phyloP scores from a whole-genome alignment of 345 rosid species.

The Pistacia atlantica region DNA sequence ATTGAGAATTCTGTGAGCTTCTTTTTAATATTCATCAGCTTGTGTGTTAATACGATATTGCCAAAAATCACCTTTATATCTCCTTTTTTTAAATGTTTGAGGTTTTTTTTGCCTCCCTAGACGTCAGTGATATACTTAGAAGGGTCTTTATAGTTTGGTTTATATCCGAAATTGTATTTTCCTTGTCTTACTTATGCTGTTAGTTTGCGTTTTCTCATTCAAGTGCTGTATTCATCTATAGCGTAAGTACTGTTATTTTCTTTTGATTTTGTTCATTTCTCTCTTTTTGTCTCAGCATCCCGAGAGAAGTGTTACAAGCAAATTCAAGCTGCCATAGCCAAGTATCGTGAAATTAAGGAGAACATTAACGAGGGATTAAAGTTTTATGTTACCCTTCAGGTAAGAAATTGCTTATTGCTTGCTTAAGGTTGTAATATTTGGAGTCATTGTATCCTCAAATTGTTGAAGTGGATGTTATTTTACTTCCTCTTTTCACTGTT shows the following conservation, averaged over 20 bases:
- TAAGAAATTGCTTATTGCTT: conserved; percentile 27
- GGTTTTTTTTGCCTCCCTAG: background rate
- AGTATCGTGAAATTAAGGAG: conserved; percentile 93
- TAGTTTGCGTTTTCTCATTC: background rate
- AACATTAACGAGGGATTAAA: conserved; percentile 94
- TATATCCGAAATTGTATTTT: background rate
- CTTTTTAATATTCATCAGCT: background rate
- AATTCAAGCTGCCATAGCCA: conserved; percentile 85
- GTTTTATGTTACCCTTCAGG: conserved; percentile 98
- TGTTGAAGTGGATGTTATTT: background rate
- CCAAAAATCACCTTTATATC: background rate
- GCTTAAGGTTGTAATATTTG: background rate
- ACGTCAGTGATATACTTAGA: background rate
- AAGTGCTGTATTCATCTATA: background rate
- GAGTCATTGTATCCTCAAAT: background rate
- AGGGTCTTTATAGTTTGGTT: background rate
- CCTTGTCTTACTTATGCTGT: background rate
- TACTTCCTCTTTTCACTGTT: background rate
- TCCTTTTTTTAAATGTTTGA: background rate
- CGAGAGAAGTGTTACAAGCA: conserved; percentile 93
- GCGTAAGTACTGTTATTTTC: background rate
- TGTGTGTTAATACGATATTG: too few species aligned
- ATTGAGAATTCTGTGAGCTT: background rate
- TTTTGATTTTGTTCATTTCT: conserved; percentile 13
- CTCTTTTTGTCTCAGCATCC: conserved; percentile 55